These are phyloP conservation scores for Myxozyma monticola DNA, from an alignment of 805 yeast genomes.

Conservation along the genomic window DNA sequence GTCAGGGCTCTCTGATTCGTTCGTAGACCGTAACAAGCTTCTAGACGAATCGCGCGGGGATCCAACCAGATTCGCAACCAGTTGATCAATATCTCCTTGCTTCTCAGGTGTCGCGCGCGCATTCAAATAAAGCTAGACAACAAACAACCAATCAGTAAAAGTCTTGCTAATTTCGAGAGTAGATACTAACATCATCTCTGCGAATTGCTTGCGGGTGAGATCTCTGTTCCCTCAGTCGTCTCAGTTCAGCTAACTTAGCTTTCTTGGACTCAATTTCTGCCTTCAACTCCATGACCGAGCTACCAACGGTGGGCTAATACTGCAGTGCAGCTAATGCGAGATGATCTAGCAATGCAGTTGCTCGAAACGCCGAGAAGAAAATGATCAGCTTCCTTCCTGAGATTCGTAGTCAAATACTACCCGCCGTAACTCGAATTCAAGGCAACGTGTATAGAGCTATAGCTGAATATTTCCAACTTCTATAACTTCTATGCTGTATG, in stretches of 20 bases:
- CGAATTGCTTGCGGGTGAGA: slow-evolving; percentile 4
- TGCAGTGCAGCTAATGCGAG: too few relatives aligned
- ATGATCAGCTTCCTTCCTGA: too few relatives aligned
- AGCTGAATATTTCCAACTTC: too few relatives aligned
- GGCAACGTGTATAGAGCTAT: too few relatives aligned
- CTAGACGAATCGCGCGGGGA: slow-evolving; percentile 7
- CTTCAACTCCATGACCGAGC: slow-evolving; percentile 37
- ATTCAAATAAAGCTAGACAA: slow-evolving; percentile 7
- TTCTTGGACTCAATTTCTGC: slow-evolving; percentile 56
- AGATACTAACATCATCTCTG: slow-evolving; percentile 15
- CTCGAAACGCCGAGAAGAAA: too few relatives aligned
- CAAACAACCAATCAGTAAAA: neutral
- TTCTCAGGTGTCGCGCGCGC: slow-evolving; percentile 6
- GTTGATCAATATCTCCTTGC: slow-evolving; percentile 33
- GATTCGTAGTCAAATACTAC: too few relatives aligned
- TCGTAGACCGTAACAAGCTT: neutral
- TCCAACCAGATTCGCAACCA: slow-evolving; percentile 34
- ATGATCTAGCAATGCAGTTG: too few relatives aligned
- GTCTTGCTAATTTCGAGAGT: neutral
- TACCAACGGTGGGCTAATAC: too few relatives aligned
- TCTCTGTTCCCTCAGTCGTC: slow-evolving; percentile 47
- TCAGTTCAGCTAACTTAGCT: slow-evolving; percentile 52
- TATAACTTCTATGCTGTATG: neutral
- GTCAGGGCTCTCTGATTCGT: neutral
- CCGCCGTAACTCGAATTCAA: too few relatives aligned